A percentile compares a stretch with the other conserved stretches of the same genome.
phyloP scores from a whole-genome alignment of 495 filamentous ascomycete genomes.

The Pseudotulostoma volvatum region DNA sequence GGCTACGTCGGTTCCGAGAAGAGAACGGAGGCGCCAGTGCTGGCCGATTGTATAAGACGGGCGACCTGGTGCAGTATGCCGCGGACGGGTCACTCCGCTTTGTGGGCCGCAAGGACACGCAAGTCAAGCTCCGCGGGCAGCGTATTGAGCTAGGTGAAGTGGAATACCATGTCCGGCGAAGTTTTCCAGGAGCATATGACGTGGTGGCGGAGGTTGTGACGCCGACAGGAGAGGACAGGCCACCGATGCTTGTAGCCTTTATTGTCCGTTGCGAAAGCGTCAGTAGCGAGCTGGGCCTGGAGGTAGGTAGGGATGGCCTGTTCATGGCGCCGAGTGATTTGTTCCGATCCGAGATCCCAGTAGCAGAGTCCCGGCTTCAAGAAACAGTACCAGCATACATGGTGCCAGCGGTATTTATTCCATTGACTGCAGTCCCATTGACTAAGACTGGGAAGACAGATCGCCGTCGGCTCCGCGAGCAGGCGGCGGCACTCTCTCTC shows the following conservation, averaged over 20 bases:
- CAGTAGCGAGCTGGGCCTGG: not conserved
- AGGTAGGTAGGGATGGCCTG: not conserved
- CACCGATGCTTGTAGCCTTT: not conserved
- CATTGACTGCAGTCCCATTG: constrained; percentile 21
- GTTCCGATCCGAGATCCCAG: constrained; percentile 25
- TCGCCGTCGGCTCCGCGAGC: constrained; percentile 19
- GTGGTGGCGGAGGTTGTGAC: not conserved
- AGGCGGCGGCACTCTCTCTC: not conserved
- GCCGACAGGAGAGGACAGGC: too few relatives aligned
- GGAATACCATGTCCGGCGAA: constrained; percentile 22
- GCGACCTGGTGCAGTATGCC: constrained; percentile 26
- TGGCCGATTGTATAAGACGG: constrained; percentile 29
- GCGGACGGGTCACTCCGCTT: constrained; percentile 13
- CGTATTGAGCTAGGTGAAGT: constrained; percentile 38
- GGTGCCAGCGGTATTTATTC: constrained; percentile 30
- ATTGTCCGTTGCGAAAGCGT: too few relatives aligned
- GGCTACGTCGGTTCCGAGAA: not conserved
- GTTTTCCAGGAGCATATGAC: not conserved
- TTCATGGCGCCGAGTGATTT: constrained; percentile 2
- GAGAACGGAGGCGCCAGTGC: too few relatives aligned
- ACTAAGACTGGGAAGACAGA: constrained; percentile 31
- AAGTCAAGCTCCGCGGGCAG: constrained; percentile 38
- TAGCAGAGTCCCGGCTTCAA: constrained; percentile 11
- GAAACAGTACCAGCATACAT: constrained; percentile 28
- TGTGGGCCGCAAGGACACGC: constrained; percentile 33